Conservation (phyloP, 306 rosid species). For the Rosa persica region DNA sequence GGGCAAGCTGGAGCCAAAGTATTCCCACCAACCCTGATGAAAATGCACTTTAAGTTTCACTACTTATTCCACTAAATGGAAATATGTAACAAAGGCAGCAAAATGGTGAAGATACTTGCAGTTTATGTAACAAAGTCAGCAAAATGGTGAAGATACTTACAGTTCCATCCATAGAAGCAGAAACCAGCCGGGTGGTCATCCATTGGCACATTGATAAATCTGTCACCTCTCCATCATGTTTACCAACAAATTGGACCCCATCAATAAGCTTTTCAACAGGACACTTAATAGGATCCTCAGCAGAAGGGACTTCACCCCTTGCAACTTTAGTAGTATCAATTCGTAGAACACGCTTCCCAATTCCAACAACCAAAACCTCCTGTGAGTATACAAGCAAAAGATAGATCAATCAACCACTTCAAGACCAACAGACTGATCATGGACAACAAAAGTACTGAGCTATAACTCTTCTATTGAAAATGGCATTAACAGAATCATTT, state of each 20-base stretch:
- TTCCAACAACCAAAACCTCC: conserved; percentile 94
- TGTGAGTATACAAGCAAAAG: conserved; percentile 28
- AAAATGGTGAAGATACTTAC: conserved; percentile 42
- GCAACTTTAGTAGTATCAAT: conserved; percentile 94
- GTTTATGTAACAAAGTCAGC: conserved; percentile 22
- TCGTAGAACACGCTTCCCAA: conserved; percentile 75
- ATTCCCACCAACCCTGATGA: not conserved
- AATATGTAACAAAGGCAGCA: conserved; percentile 5
- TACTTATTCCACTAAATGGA: not conserved
- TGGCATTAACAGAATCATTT: conserved; percentile 22
- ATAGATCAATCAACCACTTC: conserved; percentile 7
- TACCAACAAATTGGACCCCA: conserved; percentile 92
- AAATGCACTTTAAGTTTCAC: not conserved
- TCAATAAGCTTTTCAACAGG: conserved; percentile 83
- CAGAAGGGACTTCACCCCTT: conserved; percentile 62
- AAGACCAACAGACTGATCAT: not conserved
- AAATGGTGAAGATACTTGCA: conserved; percentile 42
- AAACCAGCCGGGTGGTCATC: conserved; percentile 96
- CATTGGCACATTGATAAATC: conserved; percentile 99
- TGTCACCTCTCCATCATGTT: conserved; percentile 92
- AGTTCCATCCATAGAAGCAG: conserved; percentile 96
- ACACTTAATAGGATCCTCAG: conserved; percentile 78
- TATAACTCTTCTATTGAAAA: not conserved
- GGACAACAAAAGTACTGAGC: not conserved
- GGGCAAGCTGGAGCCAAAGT: not conserved